Base-by-base conservation (phyloP, 257 asterid species). In the Salvia splendens region DNA sequence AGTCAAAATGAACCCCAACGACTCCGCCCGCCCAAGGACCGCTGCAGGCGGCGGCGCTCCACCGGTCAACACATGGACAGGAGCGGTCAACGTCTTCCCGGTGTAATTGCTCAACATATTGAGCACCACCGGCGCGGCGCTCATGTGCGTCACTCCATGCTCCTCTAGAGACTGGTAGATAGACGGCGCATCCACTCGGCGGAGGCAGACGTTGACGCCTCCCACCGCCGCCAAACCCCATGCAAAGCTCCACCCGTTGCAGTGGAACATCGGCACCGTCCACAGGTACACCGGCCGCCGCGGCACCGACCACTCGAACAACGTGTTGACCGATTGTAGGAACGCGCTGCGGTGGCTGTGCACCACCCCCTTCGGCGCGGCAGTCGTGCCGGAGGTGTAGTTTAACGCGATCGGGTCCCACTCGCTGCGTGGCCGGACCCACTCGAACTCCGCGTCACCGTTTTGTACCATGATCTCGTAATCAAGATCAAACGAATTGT, bases 351-450 rank as follows among this genome's bases (percentile, higher is more conserved):
- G 81, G 43, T 83, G 88, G 67, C 82, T 73, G 9, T 75, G 62
- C 36, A 81, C 38, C 56, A 79, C 89, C 2, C 89, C 89, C 33
- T 84, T 83, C 0, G 88, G 88, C 9, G 77, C 36, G 6, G 81
- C 71, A 5, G 87, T 84, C 8, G 89, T 84, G 28, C 89, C 89
- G 15, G 87, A 81, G 48, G 85, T 85, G 65, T 85, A 85, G 46
- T 80, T 85, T 62, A 85, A 61, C 8, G 72, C 35, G 0, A 82
- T 78, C 7, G 85, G 80, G 1, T 82, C 88, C 80, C 76, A 77
- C 63, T 84, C 86, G 33, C 70, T 62, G 1, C 28, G 42, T 0
- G 87, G 85, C 1, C 77, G 69, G 6, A 77, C 12, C 83, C 82
- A 59, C 9, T 59, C 50, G 65, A 59, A 59, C 49, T 35, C 35